Conservation (phyloP, 192 early-diverging fungal genomes). For the Umbelopsis vinacea region DNA sequence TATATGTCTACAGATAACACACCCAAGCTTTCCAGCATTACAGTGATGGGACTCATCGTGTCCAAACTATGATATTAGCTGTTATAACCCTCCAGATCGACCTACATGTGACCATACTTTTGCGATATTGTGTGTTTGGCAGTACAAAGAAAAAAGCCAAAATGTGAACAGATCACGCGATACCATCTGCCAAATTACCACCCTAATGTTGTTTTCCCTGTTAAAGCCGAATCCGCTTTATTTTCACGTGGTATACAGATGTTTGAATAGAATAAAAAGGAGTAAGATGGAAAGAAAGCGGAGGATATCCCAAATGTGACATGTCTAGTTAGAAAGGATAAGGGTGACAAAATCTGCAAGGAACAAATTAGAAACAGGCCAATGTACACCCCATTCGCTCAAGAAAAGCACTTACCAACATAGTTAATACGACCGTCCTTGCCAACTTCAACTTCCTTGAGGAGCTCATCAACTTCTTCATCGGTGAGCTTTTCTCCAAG, state of each 20-base stretch:
- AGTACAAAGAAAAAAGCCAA: no score
- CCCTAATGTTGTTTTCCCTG: not conserved
- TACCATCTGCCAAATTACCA: no score
- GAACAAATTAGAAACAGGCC: not conserved
- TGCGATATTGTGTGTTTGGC: no score
- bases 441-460: slow-evolving; percentile 76
- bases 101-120: no score
- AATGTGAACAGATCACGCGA: no score
- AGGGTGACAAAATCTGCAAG: slow-evolving; percentile 43
- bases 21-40: no score
- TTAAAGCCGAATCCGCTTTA: slow-evolving; percentile 20
- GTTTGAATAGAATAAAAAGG: slow-evolving; percentile 1
- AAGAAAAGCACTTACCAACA: slow-evolving; percentile 55
- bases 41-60: no score
- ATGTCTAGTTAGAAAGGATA: slow-evolving; percentile 37
- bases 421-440: slow-evolving; percentile 84
- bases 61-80: no score
- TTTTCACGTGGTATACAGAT: slow-evolving; percentile 20
- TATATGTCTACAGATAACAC: no score
- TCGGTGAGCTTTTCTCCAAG: slow-evolving; percentile 82
- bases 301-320: not conserved
- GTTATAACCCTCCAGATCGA: no score
- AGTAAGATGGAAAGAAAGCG: not conserved
- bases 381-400: not conserved
- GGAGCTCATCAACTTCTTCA: slow-evolving; percentile 77